Evolutionary conservation across 2,329 filamentous ascomycete genomes (phyloP).

Genomic region (Seiridium cupressi): DNA sequence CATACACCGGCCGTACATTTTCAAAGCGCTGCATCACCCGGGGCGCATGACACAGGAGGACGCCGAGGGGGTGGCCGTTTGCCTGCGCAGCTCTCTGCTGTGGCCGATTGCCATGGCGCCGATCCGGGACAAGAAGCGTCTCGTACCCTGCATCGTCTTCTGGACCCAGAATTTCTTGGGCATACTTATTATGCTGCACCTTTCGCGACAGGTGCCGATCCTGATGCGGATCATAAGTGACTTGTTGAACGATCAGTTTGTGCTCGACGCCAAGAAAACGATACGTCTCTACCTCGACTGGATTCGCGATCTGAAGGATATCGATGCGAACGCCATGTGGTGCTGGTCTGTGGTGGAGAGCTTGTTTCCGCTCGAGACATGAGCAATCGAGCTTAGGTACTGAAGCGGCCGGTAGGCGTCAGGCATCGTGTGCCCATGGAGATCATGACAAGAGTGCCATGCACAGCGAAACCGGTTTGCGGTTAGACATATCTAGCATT

Average conservation of each 20-base stretch:
- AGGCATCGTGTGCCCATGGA: no score
- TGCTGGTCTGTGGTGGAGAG: slow-evolving; percentile 50
- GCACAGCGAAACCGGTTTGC: no score
- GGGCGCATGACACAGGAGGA: slow-evolving; percentile 53
- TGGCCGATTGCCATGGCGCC: slow-evolving; percentile 62
- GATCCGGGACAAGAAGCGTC: slow-evolving; percentile 53
- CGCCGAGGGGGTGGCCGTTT: slow-evolving; percentile 51
- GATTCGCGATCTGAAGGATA: slow-evolving; percentile 54
- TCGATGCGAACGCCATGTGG: slow-evolving; percentile 55
- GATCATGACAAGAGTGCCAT: no score
- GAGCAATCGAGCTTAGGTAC: neutral
- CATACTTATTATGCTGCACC: slow-evolving; percentile 54
- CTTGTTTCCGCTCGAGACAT: slow-evolving; percentile 39
- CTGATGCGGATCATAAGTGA: slow-evolving; percentile 47
- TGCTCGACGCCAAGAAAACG: slow-evolving; percentile 48
- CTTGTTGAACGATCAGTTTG: slow-evolving; percentile 47
- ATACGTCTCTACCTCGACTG: slow-evolving; percentile 55
- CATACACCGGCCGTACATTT: slow-evolving; percentile 56
- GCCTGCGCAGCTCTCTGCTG: slow-evolving; percentile 53
- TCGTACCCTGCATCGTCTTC: slow-evolving; percentile 58
- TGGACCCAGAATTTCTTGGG: slow-evolving; percentile 63
- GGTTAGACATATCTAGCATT: no score
- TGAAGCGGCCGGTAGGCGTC: no score
- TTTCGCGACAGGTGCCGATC: slow-evolving; percentile 50
- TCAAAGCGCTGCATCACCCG: slow-evolving; percentile 58